Evolutionary conservation across 164 flowering plant genomes (phyloP), one percentile per base, ranked within the genome.

Genomic region (Aristolochia contorta): DNA sequence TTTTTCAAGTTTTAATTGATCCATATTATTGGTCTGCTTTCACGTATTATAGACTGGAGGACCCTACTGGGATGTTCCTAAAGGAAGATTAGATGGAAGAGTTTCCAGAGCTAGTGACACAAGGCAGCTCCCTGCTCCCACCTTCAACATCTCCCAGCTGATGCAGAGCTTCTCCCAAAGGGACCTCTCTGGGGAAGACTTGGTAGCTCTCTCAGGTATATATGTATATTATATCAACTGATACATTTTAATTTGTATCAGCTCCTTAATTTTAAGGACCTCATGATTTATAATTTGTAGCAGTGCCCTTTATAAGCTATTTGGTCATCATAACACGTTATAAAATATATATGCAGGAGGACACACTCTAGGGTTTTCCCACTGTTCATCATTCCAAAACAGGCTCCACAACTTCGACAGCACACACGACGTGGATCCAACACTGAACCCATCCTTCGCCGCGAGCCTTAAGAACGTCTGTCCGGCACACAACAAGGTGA

Each of bases 341-440:
- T n/a, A n/a, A n/a, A n/a, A 20, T 20, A 20, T 48, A 69, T 55
- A 21, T 67, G 64, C 65, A 87, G 97, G 97, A 43, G 96, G 89
- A 0, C 97, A 88, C 76, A 86, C 93, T 1, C 82, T 91, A 0
- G 97, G 97, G 3, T 88, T 91, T 70, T 62, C 97, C 47, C 96
- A 88, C 59, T 91, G 96, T 37, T 88, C 91, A 27, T 91, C 97
- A 6, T 91, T 91, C 75, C 79, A 79, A 57, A 83, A 78, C 78
- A 72, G 97, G 62, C 83, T 91, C 78, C 93, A 82, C 82, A 84
- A 76, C 72, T 90, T 90, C 74, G 69, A 75, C 59, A 2, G 78
- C 63, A 68, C 65, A 48, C 65, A 67, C 16, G 88, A 82, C 64
- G 37, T 83, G 0, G 97, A 91, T 62, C 93, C 91, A 0, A 52